Conservation (phyloP, 352 stramenopile genomes). For the Thalassiosira livingstoniorum region DNA sequence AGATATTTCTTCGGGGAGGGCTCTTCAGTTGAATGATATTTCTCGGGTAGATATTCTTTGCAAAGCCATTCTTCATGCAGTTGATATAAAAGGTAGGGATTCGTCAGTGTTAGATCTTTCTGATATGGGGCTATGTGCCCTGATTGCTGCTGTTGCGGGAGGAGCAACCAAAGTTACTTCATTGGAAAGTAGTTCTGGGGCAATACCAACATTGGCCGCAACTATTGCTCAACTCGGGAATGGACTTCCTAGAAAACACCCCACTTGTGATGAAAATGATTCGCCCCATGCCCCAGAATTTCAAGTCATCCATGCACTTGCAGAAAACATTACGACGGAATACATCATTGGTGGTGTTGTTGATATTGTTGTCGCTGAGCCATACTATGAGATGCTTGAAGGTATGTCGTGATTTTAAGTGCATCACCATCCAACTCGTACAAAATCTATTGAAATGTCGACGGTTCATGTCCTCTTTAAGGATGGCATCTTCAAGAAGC, state of each 20-base stretch:
- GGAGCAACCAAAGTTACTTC: slow-evolving; percentile 66
- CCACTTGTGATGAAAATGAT: no score
- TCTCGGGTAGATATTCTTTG: slow-evolving; percentile 46
- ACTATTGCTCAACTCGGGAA: slow-evolving; percentile 77
- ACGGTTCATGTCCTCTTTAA: no score
- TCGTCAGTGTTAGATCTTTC: slow-evolving; percentile 77
- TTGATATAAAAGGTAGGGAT: slow-evolving; percentile 55
- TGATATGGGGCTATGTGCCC: slow-evolving; percentile 77
- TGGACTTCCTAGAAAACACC: slow-evolving; percentile 50
- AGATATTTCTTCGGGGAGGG: slow-evolving; percentile 45
- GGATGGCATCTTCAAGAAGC: slow-evolving; percentile 76
- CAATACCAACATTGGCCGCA: slow-evolving; percentile 62
- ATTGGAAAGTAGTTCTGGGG: slow-evolving; percentile 67
- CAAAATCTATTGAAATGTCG: no score
- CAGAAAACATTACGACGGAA: slow-evolving; percentile 69
- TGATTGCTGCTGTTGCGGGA: slow-evolving; percentile 70
- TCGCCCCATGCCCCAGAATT: no score
- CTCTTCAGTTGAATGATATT: slow-evolving; percentile 75
- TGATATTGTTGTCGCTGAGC: slow-evolving; percentile 77
- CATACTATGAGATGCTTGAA: slow-evolving; percentile 82
- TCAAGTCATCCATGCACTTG: slow-evolving; percentile 73
- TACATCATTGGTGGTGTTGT: slow-evolving; percentile 46
- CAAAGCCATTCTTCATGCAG: slow-evolving; percentile 56
- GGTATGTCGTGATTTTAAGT: slow-evolving; percentile 35
- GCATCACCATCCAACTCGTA: no score